Evolutionary conservation across 495 filamentous ascomycete genomes (phyloP), one percentile per base, ranked within the genome.

Genomic region (Neurospora terricola): DNA sequence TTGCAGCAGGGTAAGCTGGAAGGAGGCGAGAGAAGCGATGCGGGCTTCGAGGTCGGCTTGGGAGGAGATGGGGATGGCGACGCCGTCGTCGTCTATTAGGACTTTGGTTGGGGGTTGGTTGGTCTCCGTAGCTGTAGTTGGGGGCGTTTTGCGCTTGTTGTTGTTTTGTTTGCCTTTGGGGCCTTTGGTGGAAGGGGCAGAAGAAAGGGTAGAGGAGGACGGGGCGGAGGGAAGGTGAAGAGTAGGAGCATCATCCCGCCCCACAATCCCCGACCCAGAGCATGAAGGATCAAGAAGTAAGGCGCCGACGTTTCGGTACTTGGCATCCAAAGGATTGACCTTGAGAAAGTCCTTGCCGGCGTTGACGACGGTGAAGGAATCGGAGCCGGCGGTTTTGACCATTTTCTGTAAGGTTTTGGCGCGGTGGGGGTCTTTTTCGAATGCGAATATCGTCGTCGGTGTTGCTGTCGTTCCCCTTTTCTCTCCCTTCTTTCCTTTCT

Each of bases 261-360:
- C 93, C 10, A 97, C 90, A 34, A 99, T 99, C 0, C 96, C 96
- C 78, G 93, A 97, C 1, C 96, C 96, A 1, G 94, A 97, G 77
- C 96, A 99, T 76, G 92, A 95, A 0, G 96, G 96, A 80, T 99
- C 96, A 0, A 99, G 87, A 5, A 99, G 83, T 34, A 99, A 81
- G 14, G 90, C 91, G 0, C 88, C 87, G 6, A 97, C 92, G 12
- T 87, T 82, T 59, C 86, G 84, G 71, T 84, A 89, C n/a, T 77
- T 71, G 11, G 77, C 78, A 5, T 77, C 76, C 10, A 80, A 73
- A 0, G 95, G 93, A 75, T 94, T 86, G 1, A 91, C 82, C 6
- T 86, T 88, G 4, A 98, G 82, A 77, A 98, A 98, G 77, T 99
- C 95, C 72, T 90, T 86, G 0, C 90, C 91, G 0, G 85, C 86